Evolutionary conservation across 75 land plant species (phyloP), one percentile per base, ranked within the genome.

Genomic region (Azolla pinnata): DNA sequence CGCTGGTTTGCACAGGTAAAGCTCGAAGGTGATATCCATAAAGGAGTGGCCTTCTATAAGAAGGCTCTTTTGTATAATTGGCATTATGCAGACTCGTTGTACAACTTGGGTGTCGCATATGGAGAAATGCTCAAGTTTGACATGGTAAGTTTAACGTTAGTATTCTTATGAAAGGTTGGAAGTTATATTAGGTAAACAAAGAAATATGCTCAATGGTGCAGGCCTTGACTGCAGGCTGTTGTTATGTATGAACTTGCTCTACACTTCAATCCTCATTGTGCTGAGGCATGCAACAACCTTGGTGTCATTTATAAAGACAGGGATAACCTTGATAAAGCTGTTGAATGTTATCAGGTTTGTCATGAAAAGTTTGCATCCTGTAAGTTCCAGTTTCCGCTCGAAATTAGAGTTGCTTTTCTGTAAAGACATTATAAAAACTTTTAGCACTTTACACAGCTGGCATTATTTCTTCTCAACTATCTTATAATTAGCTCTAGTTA

Each of bases 71-170:
- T 72, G 31, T 92, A 88, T 51, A 92, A 92, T 48, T 92, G 97
- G 97, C 97, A 85, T 52, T 92, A 92, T 85, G 97, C 96, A 58
- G 97, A 92, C 79, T 89, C 97, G 20, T 85, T 92, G 97, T 92
- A 92, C 61, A 92, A 92, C 67, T 79, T 92, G 31, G 97, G 97
- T 44, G 97, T 88, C 60, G 96, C 97, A 4, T 92, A 92, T 73
- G 97, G 97, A 42, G 97, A 92, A 72, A 79, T 88, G 84, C 78
- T 92, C 60, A 85, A 85, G 62, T 92, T 88, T 77, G 96, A 92
- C 56, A 88, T 81, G 97, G 96, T 92, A 57, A 56, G 72, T 45
- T 19, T 53, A 1, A n/a, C n/a, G n/a, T n/a, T n/a, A n/a, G n/a
- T n/a, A n/a, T 7, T 51, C 5, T 51, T 5, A 8, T 19, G 18